Percentiles rank a stretch among this genome's conserved stretches.
phyloP scores from a whole-genome alignment of 306 rosid species.

The Pueraria montana region DNA sequence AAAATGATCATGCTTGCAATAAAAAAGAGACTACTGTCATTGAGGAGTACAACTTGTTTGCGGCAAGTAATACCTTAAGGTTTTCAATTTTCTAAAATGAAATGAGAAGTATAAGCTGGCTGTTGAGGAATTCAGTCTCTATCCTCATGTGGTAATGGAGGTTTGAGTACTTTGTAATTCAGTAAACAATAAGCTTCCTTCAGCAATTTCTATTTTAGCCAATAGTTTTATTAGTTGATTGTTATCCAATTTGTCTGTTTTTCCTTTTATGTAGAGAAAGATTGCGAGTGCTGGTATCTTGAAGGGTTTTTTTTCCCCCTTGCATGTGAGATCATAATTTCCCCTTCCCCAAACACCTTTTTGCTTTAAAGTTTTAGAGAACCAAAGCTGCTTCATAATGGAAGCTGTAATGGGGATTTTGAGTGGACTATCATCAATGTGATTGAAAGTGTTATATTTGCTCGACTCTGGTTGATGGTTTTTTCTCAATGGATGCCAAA shows the following conservation, averaged over 20 bases:
- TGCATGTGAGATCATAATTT: slow-evolving; percentile 49
- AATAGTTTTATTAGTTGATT: slow-evolving; percentile 61
- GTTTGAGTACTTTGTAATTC: slow-evolving; percentile 65
- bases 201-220: slow-evolving; percentile 57
- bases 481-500: not conserved
- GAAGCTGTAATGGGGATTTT: slow-evolving; percentile 49
- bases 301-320: slow-evolving; percentile 38
- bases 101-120: slow-evolving; percentile 73
- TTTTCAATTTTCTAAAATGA: slow-evolving; percentile 80
- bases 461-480: slow-evolving; percentile 15
- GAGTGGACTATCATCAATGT: slow-evolving; percentile 25
- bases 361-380: slow-evolving; percentile 20
- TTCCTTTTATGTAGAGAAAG: slow-evolving; percentile 59
- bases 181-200: slow-evolving; percentile 75
- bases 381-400: slow-evolving; percentile 38
- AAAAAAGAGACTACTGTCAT: slow-evolving; percentile 69
- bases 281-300: slow-evolving; percentile 73
- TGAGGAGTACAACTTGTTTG: slow-evolving; percentile 97
- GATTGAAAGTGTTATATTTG: slow-evolving; percentile 31
- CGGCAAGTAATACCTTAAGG: slow-evolving; percentile 77
- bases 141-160: slow-evolving; percentile 65
- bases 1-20: slow-evolving; percentile 59
- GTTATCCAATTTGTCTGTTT: slow-evolving; percentile 62
- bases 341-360: slow-evolving; percentile 13
- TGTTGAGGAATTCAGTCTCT: slow-evolving; percentile 66